Evolutionary conservation across 805 yeast genomes (phyloP), one percentile per base, ranked within the genome.

Genomic region (Saturnispora silvae): DNA sequence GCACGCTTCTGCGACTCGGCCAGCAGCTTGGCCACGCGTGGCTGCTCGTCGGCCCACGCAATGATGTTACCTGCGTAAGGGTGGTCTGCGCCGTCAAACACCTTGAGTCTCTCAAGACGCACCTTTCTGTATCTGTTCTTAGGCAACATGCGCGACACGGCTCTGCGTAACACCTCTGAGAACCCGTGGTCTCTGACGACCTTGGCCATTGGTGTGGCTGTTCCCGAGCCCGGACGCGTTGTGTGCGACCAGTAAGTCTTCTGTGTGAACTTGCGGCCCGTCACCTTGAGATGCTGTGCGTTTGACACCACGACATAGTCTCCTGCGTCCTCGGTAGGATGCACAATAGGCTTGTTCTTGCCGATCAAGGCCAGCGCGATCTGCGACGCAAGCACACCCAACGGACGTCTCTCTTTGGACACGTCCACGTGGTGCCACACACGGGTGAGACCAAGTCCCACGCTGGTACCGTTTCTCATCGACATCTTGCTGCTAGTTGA

Each of bases 221-320:
- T 81, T 50, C 92, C 75, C 27, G 85, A 75, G 33, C 98, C 98
- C 3, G 97, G 97, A 49, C 81, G 75, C 4, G 81, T 73, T 23
- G 87, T 79, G 59, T 94, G 99, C 40, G 82, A 70, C 80, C 94
- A 80, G 63, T 92, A 92, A 8, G 77, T 68, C 59, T 83, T 87
- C 40, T 86, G 77, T 40, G 75, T 61, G 51, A 87, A 57, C 57
- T 92, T 89, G 43, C 77, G 79, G 45, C 97, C 97, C 0, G 96
- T 77, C n/a, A 81, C 67, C 47, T 77, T 77, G 51, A 92, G 58
- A 46, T 75, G 75, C 41, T 83, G 71, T 53, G 96, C 86, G 63
- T 92, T 94, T 11, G 96, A 82, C 2, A 89, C 96, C 10, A 92
- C 97, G 10, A 92, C 96, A 53, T 87, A 92, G 60, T 92, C 99